Conservation (phyloP, 2,329 filamentous ascomycete genomes). For the Calonectria fujianensis region DNA sequence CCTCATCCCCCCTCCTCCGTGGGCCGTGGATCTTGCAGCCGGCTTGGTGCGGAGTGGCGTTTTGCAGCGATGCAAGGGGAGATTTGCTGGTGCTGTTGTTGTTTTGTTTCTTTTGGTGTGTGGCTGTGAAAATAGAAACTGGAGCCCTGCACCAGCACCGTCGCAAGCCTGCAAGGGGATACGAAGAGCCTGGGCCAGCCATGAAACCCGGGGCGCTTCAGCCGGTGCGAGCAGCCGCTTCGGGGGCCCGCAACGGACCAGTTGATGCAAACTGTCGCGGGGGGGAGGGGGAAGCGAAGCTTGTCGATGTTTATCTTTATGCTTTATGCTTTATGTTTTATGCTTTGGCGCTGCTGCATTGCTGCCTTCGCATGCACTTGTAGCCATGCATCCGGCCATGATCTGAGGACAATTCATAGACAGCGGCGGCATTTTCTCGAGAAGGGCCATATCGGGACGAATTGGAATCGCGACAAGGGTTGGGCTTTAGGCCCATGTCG, state of each 20-base stretch:
- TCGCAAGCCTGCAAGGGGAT: slow-evolving; percentile 34
- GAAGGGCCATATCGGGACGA: slow-evolving; percentile 27
- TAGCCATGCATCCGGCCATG: background rate
- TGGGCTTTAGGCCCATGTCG: slow-evolving; percentile 25
- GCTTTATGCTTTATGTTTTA: slow-evolving; percentile 5
- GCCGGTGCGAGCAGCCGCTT: slow-evolving; percentile 39
- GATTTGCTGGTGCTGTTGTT: background rate
- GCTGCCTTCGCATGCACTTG: background rate
- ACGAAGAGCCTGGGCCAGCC: slow-evolving; percentile 38
- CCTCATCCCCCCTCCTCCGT: background rate
- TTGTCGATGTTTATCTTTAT: slow-evolving; percentile 26
- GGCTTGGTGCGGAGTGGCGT: background rate
- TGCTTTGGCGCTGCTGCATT: slow-evolving; percentile 15
- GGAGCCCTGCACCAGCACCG: slow-evolving; percentile 13
- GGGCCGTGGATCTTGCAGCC: background rate
- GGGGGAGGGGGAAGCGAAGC: background rate
- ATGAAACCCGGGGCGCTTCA: slow-evolving; percentile 51
- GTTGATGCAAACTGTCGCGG: slow-evolving; percentile 15
- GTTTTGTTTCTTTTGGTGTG: background rate
- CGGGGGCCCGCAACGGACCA: slow-evolving; percentile 6
- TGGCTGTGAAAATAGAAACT: slow-evolving; percentile 34
- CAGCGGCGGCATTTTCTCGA: slow-evolving; percentile 8
- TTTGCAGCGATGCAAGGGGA: background rate
- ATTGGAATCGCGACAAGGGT: slow-evolving; percentile 37
- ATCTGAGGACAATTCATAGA: background rate